These are phyloP conservation scores for Hypoxylon sp. DNA, from an alignment of 2,329 filamentous ascomycete genomes.

Conservation along the genomic window DNA sequence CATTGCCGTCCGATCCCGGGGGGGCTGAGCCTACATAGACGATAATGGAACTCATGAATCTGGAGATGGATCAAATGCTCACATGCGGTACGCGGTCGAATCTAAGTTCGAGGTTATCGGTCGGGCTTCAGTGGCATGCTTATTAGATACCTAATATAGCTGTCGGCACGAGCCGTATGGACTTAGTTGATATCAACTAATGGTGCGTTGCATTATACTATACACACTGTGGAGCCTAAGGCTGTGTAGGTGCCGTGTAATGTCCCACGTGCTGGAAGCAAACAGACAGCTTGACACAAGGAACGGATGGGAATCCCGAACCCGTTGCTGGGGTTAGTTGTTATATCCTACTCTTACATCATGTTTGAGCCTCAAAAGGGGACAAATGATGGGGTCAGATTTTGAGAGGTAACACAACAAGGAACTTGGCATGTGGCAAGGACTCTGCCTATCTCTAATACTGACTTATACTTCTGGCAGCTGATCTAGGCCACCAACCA, in stretches of 20 bases:
- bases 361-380: constrained; percentile 22
- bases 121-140: constrained; percentile 17
- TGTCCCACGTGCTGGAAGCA: constrained; percentile 25
- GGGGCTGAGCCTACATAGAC: too few relatives aligned
- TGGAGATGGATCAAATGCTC: too few relatives aligned
- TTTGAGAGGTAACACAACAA: too few relatives aligned
- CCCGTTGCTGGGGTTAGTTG: too few relatives aligned
- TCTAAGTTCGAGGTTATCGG: constrained; percentile 12
- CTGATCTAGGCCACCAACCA: constrained; percentile 7
- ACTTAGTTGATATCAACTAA: constrained; percentile 21
- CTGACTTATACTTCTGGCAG: constrained; percentile 1
- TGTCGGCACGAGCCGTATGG: constrained; percentile 15
- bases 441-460: constrained; percentile 18
- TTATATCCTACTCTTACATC: constrained; percentile 22
- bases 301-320: constrained; percentile 2
- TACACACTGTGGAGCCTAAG: constrained; percentile 21
- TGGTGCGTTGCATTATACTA: constrained; percentile 34
- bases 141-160: constrained; percentile 35
- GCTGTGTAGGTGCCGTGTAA: constrained; percentile 29
- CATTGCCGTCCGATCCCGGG: too few relatives aligned
- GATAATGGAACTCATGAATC: too few relatives aligned
- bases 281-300: constrained; percentile 22
- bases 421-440: too few relatives aligned
- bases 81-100: too few relatives aligned
- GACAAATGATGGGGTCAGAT: too few relatives aligned